These are phyloP conservation scores for Anisodus tanguticus DNA, from an alignment of 257 asterid species.

Conservation along the genomic window DNA sequence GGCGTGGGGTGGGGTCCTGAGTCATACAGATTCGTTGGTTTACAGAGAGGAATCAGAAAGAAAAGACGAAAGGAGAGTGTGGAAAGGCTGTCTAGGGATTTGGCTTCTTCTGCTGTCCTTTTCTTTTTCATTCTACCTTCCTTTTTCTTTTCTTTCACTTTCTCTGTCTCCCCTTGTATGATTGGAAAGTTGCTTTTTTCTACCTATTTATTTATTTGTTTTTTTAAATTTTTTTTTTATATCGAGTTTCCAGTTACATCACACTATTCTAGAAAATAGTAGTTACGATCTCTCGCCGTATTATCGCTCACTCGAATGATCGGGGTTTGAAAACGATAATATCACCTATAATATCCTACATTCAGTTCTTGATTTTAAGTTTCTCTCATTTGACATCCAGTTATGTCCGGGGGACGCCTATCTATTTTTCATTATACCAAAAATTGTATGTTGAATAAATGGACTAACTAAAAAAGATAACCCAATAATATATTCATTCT, in stretches of 20 bases:
- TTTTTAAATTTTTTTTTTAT: too few species aligned
- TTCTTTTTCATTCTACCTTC: conserved; percentile 39
- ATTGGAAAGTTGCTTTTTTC: background rate
- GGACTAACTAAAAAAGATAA: background rate
- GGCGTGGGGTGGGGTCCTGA: background rate
- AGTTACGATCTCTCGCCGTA: too few species aligned
- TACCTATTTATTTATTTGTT: too few species aligned
- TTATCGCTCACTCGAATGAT: too few species aligned
- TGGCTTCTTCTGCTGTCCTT: conserved; percentile 44
- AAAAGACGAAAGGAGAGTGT: conserved; percentile 14
- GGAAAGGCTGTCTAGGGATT: conserved; percentile 35
- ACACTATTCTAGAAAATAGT: too few species aligned
- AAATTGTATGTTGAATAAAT: too few species aligned
- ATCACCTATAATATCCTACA: too few species aligned
- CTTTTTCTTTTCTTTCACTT: background rate
- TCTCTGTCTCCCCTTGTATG: background rate
- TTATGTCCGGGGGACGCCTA: background rate
- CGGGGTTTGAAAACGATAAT: too few species aligned
- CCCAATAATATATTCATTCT: background rate
- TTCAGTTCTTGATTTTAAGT: too few species aligned
- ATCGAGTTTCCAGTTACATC: too few species aligned
- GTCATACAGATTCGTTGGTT: background rate
- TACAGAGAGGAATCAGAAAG: background rate
- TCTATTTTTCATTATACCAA: background rate
- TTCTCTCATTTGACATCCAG: too few species aligned